Percentiles rank a stretch among this genome's conserved stretches.
Evolutionary conservation across 306 rosid genomes (phyloP).

Genomic region (Hippophae rhamnoides): DNA sequence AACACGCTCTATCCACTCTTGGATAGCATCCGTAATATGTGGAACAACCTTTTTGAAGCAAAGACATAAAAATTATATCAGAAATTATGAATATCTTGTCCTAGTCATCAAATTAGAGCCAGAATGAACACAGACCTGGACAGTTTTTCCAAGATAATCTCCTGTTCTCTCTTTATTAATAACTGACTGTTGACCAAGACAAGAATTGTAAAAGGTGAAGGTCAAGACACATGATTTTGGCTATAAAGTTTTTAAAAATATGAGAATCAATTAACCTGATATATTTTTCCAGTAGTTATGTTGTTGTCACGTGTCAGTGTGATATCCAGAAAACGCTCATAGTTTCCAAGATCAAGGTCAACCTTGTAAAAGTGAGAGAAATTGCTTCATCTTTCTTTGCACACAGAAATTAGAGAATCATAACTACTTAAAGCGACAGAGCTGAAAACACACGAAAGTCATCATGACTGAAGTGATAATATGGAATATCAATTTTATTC

Average conservation of each 20-base stretch:
- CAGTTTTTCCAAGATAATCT: slow-evolving; percentile 85
- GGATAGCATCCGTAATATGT: slow-evolving; percentile 78
- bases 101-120: slow-evolving; percentile 5
- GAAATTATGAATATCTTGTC: not conserved
- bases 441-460: not conserved
- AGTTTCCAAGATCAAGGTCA: slow-evolving; percentile 90
- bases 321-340: slow-evolving; percentile 72
- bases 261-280: slow-evolving; percentile 42
- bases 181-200: slow-evolving; percentile 41
- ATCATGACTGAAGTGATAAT: slow-evolving; percentile 1
- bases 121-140: slow-evolving; percentile 44
- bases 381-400: slow-evolving; percentile 3
- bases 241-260: slow-evolving; percentile 6
- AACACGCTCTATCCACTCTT: slow-evolving; percentile 87
- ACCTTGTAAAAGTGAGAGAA: slow-evolving; percentile 38
- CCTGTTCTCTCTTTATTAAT: slow-evolving; percentile 77
- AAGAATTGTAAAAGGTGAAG: slow-evolving; percentile 7
- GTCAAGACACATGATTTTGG: not conserved
- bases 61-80: slow-evolving; percentile 13
- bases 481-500: slow-evolving; percentile 3
- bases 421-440: not conserved
- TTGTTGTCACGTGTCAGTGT: slow-evolving; percentile 76
- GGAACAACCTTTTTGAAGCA: slow-evolving; percentile 59
- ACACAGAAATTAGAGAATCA: slow-evolving; percentile 1
- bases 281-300: slow-evolving; percentile 84